phyloP scores from a whole-genome alignment of 2,329 filamentous ascomycete genomes.

The Parafenestella ontariensis region DNA sequence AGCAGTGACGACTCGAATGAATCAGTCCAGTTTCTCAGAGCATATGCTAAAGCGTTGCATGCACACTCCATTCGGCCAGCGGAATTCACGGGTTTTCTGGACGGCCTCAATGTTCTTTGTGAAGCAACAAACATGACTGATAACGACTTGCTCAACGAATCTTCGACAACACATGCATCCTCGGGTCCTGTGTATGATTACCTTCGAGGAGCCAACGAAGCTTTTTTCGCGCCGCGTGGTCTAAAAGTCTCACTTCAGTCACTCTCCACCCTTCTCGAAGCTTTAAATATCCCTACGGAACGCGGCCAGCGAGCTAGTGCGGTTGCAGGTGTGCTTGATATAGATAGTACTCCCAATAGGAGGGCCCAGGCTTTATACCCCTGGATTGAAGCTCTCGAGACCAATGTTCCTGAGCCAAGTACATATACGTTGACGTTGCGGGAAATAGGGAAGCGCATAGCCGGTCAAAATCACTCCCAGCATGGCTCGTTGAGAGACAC shows the following conservation, averaged over 20 bases:
- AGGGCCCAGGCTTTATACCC: constrained; percentile 38
- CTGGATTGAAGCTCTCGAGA: constrained; percentile 39
- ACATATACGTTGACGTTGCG: constrained; percentile 18
- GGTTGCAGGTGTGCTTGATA: constrained; percentile 23
- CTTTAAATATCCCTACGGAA: constrained; percentile 28
- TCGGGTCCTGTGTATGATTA: constrained; percentile 30
- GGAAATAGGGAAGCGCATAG: constrained; percentile 24
- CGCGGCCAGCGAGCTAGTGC: constrained; percentile 31
- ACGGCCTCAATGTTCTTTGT: constrained; percentile 42
- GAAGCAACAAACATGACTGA: constrained; percentile 15
- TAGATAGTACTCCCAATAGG: constrained; percentile 12
- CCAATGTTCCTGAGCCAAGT: constrained; percentile 24
- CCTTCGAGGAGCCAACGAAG: constrained; percentile 36
- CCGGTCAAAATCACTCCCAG: neutral
- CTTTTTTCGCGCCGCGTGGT: constrained; percentile 43
- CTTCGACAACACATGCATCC: neutral
- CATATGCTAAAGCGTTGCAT: constrained; percentile 40
- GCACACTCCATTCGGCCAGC: constrained; percentile 36
- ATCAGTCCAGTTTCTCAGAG: constrained; percentile 32
- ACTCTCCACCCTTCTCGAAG: constrained; percentile 27
- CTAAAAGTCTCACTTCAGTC: constrained; percentile 35
- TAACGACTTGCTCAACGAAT: constrained; percentile 9
- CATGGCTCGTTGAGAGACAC: neutral
- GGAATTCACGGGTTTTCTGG: constrained; percentile 43
- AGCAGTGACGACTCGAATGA: constrained; percentile 6